Evolutionary conservation across 306 rosid genomes (phyloP).

Genomic region (Leucaena leucocephala): DNA sequence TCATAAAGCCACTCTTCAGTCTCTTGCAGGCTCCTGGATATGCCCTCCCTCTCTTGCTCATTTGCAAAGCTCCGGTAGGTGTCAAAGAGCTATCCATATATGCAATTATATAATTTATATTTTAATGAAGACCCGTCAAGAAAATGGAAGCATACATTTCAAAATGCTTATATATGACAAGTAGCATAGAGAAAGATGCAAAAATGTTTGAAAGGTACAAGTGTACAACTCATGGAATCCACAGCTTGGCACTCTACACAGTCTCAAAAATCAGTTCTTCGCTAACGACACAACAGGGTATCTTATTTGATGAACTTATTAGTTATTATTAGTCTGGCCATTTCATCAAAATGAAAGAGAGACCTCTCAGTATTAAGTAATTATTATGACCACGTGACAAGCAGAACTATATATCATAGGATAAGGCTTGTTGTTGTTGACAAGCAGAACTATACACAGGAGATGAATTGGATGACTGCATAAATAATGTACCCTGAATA

Average conservation of each 20-base stretch:
- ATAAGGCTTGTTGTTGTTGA: no score
- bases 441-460: no score
- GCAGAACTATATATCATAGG: neutral
- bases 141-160: conserved; percentile 30
- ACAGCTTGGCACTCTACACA: neutral
- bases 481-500: conserved; percentile 31
- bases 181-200: neutral
- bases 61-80: conserved; percentile 77
- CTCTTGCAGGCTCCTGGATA: conserved; percentile 81
- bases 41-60: conserved; percentile 82
- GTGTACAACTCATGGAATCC: conserved; percentile 10
- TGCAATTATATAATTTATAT: conserved; percentile 27
- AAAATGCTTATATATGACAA: conserved; percentile 6
- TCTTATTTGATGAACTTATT: conserved; percentile 3
- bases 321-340: neutral
- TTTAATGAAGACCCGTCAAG: conserved; percentile 30
- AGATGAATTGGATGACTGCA: conserved; percentile 21
- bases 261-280: conserved; percentile 22
- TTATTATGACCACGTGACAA: conserved; percentile 2
- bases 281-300: conserved; percentile 18
- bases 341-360: conserved; percentile 1
- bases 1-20: conserved; percentile 98
- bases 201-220: conserved; percentile 15
- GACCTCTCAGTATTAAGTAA: neutral
- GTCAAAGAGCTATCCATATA: conserved; percentile 71